Evolutionary conservation across 495 filamentous ascomycete species (phyloP).

Genomic region (Lasiosphaeria miniovina): DNA sequence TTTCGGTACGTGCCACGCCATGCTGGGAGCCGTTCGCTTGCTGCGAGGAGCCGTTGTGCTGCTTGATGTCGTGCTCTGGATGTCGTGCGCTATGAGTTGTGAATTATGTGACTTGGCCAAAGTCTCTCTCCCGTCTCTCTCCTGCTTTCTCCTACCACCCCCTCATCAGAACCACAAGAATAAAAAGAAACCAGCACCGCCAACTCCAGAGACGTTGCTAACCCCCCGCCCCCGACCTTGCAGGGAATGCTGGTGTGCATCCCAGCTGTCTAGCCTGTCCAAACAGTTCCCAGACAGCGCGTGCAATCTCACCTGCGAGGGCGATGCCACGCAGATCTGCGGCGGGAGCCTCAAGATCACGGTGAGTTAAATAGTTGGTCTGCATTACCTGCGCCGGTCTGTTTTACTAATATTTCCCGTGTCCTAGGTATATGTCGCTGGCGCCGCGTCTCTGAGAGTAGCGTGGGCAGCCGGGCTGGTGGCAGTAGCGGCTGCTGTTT

Average conservation of each 20-base stretch:
- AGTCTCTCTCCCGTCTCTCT: no score
- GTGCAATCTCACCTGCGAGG: slow-evolving; percentile 46
- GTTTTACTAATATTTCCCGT: no score
- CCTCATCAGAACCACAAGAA: not conserved
- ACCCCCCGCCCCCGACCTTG: not conserved
- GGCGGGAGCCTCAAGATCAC: slow-evolving; percentile 43
- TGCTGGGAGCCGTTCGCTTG: no score
- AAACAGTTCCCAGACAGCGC: slow-evolving; percentile 29
- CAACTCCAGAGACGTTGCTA: not conserved
- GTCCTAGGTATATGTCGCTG: slow-evolving; percentile 17
- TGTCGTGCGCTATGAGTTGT: not conserved
- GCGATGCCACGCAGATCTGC: slow-evolving; percentile 40
- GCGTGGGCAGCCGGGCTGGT: slow-evolving; percentile 2
- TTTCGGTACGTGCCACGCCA: no score
- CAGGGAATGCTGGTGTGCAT: slow-evolving; percentile 52
- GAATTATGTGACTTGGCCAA: not conserved
- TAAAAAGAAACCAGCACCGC: not conserved
- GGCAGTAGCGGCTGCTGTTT: not conserved
- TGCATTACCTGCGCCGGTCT: no score
- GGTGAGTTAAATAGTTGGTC: slow-evolving; percentile 13
- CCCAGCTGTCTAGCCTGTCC: slow-evolving; percentile 31
- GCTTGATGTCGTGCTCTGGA: no score
- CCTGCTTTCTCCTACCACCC: no score
- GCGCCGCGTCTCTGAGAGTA: slow-evolving; percentile 4
- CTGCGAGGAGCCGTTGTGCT: no score